Evolutionary conservation across 2,329 filamentous ascomycete genomes (phyloP), one percentile per base, ranked within the genome.

Genomic region (Epichloe sp.): DNA sequence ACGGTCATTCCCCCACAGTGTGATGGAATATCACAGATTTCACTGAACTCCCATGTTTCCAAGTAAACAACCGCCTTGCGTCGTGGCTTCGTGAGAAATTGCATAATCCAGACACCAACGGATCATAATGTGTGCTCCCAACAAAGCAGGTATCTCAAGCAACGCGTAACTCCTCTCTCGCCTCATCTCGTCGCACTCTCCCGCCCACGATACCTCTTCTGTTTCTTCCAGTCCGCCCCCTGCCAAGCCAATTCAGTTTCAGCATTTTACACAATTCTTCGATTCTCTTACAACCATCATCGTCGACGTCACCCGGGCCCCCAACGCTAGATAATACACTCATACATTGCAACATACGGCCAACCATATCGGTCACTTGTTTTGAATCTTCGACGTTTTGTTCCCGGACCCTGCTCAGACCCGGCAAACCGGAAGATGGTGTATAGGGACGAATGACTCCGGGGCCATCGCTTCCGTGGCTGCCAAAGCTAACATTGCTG

Each of bases 231-330:
- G 89, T 97, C 37, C 93, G 73, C 0, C 91, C 91, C 45, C 93
- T 76, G 0, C 91, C 91, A 1, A 98, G 76, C 93, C 93, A 98
- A 66, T 98, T 98, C 60, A 96, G 81, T 69, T 97, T 98, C 54
- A 98, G 72, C 59, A 93, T 82, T 62, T 88, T 85, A 52, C 85
- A 88, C 55, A 98, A 71, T 61, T 90, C 80, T 55, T 91, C 85
- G 61, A 97, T 85, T 67, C 85, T 88, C 52, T 77, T 78, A 63
- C 91, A 87, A 1, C 80, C 77, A 38, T 85, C 81, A 56, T 94
- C 88, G 19, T 79, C 78, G 1, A 74, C 80, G 46, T 61, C 65
- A 10, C 78, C 79, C 1, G 76, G 80, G 44, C 62, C 64, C 21
- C 73, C 84, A 12, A 95, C 79, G 55, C 83, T 83, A 3, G 88